Conservation (phyloP, 2,329 filamentous ascomycete species). For the Malbranchea cinnamomea region DNA sequence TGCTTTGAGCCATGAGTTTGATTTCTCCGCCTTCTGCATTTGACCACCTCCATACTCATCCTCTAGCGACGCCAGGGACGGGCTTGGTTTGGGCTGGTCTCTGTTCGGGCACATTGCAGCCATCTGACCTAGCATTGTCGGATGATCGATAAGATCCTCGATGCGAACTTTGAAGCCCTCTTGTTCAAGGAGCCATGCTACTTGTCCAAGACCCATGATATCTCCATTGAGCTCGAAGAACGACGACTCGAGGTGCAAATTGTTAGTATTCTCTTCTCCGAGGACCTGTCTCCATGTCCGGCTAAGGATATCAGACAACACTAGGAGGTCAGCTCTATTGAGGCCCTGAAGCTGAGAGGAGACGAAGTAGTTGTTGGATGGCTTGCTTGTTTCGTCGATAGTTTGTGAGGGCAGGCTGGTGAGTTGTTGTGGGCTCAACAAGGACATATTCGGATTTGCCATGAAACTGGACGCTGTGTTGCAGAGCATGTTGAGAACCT, state of each 20-base stretch:
- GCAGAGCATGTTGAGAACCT: slow-evolving; percentile 26
- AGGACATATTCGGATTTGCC: slow-evolving; percentile 19
- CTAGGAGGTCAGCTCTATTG: slow-evolving; percentile 24
- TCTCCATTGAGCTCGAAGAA: slow-evolving; percentile 30
- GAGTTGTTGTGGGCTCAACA: slow-evolving; percentile 20
- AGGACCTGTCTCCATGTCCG: slow-evolving; percentile 28
- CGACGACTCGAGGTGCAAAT: slow-evolving; percentile 23
- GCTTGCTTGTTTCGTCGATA: slow-evolving; percentile 11
- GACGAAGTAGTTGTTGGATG: slow-evolving; percentile 19
- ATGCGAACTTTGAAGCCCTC: slow-evolving; percentile 25
- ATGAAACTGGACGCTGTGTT: slow-evolving; percentile 23
- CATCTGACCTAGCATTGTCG: slow-evolving; percentile 28
- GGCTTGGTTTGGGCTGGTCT: background rate
- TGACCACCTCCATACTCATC: slow-evolving; percentile 3
- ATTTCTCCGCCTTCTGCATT: slow-evolving; percentile 6
- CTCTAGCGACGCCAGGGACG: slow-evolving; percentile 6
- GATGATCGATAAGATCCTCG: slow-evolving; percentile 26
- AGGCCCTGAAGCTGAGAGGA: slow-evolving; percentile 23
- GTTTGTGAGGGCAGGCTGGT: slow-evolving; percentile 19
- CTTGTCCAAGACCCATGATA: slow-evolving; percentile 26
- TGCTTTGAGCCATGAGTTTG: slow-evolving; percentile 9
- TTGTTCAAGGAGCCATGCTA: slow-evolving; percentile 27
- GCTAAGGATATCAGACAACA: slow-evolving; percentile 25
- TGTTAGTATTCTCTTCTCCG: slow-evolving; percentile 13
- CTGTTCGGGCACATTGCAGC: slow-evolving; percentile 13